Evolutionary conservation across 305 asterid genomes (phyloP).

Genomic region (Solanum aculeatissimum): DNA sequence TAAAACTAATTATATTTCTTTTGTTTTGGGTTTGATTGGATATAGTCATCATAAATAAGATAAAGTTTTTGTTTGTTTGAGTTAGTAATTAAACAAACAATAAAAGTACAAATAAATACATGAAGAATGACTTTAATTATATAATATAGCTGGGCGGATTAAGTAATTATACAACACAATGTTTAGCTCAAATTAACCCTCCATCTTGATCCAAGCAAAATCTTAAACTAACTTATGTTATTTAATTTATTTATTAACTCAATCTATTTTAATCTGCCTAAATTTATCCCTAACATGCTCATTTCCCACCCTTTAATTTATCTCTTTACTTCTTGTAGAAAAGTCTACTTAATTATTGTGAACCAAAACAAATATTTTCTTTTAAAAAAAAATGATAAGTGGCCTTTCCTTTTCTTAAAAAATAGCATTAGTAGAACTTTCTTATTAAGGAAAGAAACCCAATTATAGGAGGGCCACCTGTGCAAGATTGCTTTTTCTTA

Average conservation of each 20-base stretch:
- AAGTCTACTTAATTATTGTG: not conserved
- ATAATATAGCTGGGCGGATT: not conserved
- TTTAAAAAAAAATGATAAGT: not conserved
- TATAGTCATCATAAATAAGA: not conserved
- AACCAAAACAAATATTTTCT: not conserved
- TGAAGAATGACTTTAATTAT: not conserved
- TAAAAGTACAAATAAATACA: not conserved
- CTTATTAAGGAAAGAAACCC: not conserved
- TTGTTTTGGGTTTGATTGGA: not conserved
- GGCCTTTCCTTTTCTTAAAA: not conserved
- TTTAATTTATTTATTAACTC: not conserved
- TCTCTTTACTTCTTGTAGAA: not conserved
- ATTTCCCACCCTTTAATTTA: not conserved
- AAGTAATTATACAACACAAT: not conserved
- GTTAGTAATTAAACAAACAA: not conserved
- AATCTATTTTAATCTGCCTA: not conserved
- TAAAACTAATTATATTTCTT: not conserved
- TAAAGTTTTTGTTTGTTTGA: not conserved
- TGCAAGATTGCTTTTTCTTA: not conserved
- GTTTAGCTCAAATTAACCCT: not conserved
- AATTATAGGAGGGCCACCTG: constrained; percentile 1
- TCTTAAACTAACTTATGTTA: not conserved
- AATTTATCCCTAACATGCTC: not conserved
- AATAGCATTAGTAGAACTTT: not conserved
- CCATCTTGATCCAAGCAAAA: not conserved